Percentiles rank a stretch among this genome's conserved stretches.
These are phyloP conservation scores for Coemansia sp. DNA, from an alignment of 192 early-diverging fungal genomes.

Conservation along the genomic window DNA sequence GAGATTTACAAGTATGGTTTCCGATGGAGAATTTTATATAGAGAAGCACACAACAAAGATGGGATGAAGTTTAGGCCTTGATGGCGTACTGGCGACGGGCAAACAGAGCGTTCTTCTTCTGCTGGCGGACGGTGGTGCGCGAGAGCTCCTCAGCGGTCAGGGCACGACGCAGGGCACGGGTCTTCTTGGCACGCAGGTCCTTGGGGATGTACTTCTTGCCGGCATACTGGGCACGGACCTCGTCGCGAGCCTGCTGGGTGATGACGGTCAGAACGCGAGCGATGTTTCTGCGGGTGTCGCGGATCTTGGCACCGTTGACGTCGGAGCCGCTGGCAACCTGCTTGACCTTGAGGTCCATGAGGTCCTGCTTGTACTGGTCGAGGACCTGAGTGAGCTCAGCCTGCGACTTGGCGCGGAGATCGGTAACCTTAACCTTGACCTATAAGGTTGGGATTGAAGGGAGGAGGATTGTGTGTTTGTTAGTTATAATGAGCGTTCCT, in stretches of 20 bases:
- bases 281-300: conserved; percentile 88
- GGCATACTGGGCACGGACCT: conserved; percentile 87
- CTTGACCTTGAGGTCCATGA: conserved; percentile 89
- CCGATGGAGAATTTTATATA: too few relatives aligned
- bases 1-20: too few relatives aligned
- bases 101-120: conserved; percentile 88
- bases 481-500: too few relatives aligned
- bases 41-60: neutral
- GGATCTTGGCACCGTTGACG: conserved; percentile 65
- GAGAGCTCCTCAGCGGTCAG: conserved; percentile 80
- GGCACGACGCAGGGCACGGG: conserved; percentile 95
- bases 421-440: conserved; percentile 88
- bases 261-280: conserved; percentile 95
- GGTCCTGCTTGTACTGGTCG: conserved; percentile 93
- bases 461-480: neutral
- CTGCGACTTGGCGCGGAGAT: conserved; percentile 94
- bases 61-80: conserved; percentile 64
- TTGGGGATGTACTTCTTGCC: conserved; percentile 94
- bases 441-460: too few relatives aligned
- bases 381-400: conserved; percentile 88
- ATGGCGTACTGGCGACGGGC: conserved; percentile 89
- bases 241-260: conserved; percentile 86
- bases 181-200: conserved; percentile 98
- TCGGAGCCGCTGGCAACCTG: conserved; percentile 78
- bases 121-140: conserved; percentile 83